Evolutionary conservation across 2,329 filamentous ascomycete genomes (phyloP), one percentile per base, ranked within the genome.

Genomic region (Lasiodiplodia gonubiensis): DNA sequence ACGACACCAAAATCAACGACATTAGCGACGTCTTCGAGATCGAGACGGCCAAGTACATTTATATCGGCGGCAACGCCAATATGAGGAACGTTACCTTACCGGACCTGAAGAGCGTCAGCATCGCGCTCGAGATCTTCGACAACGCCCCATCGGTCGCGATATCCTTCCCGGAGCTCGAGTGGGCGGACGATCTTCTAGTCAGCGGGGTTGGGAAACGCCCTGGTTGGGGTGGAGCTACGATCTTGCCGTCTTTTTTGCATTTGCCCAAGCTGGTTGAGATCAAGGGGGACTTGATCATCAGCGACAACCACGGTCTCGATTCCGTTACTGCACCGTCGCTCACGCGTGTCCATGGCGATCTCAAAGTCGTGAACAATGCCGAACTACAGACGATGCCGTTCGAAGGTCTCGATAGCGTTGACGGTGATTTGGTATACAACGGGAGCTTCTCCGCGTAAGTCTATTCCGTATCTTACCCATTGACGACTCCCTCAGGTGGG

Each of bases 141-240:
- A 61, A 49, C n/a, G 27, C 37, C 8, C 23, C 27, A 3, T 18
- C 16, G 4, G 57, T 16, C 18, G 14, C 42, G 25, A 49, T 61
- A 16, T 49, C 42, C 18, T 61, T 61, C 27, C 57, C 57, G 42
- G 6, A 37, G 18, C 42, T 61, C 18, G n/a, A 49, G n/a, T 49
- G 39, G 57, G 30, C 42, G 11, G n/a, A 35, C 10, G 33, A 18
- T 10, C 30, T 61, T 27, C 11, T 23, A 3, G 27, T 61, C 10
- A 33, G 25, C 18, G 35, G 25, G 42, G 27, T 54, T 35, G 25
- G 57, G 25, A 2, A 12, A 18, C 25, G 11, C 3, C 25, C 21
- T 12, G 10, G 27, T 37, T 33, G 30, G 30, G 18, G 6, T 33
- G 25, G 39, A 7, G 14, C 8, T 2, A 25, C 4, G 3, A 8